Conservation (phyloP, 371 early-diverging fungal species). For the Sporodiniella umbellata region DNA sequence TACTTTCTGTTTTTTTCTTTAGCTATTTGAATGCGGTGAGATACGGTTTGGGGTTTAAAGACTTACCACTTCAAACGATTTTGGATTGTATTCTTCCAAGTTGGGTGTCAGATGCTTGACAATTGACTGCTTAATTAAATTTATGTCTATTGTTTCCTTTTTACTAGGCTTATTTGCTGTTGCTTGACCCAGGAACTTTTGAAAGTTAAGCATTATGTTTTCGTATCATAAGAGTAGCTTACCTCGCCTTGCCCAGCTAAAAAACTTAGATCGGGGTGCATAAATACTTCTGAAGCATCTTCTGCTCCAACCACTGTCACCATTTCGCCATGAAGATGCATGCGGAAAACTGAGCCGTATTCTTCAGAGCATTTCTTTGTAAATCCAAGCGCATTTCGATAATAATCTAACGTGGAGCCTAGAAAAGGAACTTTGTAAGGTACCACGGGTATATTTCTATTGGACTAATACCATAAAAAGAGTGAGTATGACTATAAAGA, state of each 20-base stretch:
- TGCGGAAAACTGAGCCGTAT: constrained; percentile 25
- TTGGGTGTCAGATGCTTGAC: constrained; percentile 28
- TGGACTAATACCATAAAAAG: not conserved
- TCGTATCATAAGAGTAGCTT: not conserved
- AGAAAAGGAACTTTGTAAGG: constrained; percentile 22
- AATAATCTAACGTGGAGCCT: constrained; percentile 22
- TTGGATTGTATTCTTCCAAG: constrained; percentile 16
- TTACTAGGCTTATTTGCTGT: not conserved
- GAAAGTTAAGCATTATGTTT: not conserved
- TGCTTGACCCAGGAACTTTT: not conserved
- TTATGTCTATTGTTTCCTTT: not conserved
- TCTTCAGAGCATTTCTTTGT: constrained; percentile 18
- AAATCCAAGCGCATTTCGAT: constrained; percentile 17
- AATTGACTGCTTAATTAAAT: not conserved
- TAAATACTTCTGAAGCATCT: constrained; percentile 22
- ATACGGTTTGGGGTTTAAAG: not conserved
- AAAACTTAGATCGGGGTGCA: constrained; percentile 22
- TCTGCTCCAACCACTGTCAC: constrained; percentile 20
- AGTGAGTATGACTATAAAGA: not conserved
- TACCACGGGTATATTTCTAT: constrained; percentile 4
- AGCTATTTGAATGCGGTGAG: not conserved
- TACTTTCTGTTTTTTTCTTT: not conserved
- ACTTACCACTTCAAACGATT: constrained; percentile 17
- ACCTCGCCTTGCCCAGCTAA: constrained; percentile 15
- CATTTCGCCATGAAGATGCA: constrained; percentile 25